These are phyloP conservation scores for Blastocladiella britannica DNA, from an alignment of 192 early-diverging fungal species.

Conservation along the genomic window DNA sequence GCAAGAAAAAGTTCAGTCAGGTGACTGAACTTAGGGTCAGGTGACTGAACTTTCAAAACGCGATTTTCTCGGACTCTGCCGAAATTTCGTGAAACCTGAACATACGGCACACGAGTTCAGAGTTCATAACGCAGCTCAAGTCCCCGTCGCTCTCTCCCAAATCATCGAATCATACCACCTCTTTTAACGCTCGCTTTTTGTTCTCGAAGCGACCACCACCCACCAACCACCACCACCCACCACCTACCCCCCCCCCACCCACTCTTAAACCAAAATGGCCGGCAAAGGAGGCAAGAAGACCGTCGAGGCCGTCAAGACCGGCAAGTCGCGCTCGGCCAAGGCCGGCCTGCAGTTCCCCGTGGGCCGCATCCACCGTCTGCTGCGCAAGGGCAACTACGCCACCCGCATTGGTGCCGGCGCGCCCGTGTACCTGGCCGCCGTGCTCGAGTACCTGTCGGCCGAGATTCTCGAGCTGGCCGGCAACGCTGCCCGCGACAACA, in stretches of 20 bases:
- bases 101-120: too few relatives aligned
- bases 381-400: constrained; percentile 86
- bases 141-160: too few relatives aligned
- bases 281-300: constrained; percentile 10
- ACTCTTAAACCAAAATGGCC: not conserved
- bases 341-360: constrained; percentile 94
- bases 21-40: too few relatives aligned
- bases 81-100: too few relatives aligned
- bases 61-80: too few relatives aligned
- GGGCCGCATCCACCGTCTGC: constrained; percentile 86
- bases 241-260: not conserved
- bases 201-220: too few relatives aligned
- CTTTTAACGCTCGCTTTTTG: too few relatives aligned
- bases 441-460: constrained; percentile 86
- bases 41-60: too few relatives aligned
- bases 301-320: constrained; percentile 3
- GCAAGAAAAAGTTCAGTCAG: too few relatives aligned
- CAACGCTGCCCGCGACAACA: constrained; percentile 86
- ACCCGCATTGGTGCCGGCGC: constrained; percentile 79
- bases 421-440: constrained; percentile 86
- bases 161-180: too few relatives aligned
- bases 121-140: too few relatives aligned
- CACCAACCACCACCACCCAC: too few relatives aligned
- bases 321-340: constrained; percentile 62
- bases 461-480: constrained; percentile 93